A percentile compares a stretch with the other conserved stretches of the same genome.
These are phyloP conservation scores for Aspergillus cavernicola DNA, from an alignment of 495 filamentous ascomycete species.

Conservation along the genomic window DNA sequence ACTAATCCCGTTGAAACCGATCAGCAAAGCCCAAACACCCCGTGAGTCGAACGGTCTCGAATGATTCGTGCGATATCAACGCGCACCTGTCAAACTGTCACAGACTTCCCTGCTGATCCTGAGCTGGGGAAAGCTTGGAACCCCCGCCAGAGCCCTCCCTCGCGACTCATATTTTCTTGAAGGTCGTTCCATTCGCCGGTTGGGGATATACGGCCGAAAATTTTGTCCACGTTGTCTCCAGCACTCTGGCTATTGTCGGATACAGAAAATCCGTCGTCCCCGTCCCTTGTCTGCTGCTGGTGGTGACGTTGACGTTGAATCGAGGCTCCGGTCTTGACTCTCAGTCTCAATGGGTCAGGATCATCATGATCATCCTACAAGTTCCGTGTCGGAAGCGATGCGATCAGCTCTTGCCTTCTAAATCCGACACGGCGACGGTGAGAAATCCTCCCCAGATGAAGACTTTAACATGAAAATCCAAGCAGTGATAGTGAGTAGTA, in stretches of 20 bases:
- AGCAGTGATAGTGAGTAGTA: too few relatives aligned
- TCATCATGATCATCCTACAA: not conserved
- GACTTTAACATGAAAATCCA: too few relatives aligned
- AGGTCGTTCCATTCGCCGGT: too few relatives aligned
- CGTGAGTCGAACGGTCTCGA: not conserved
- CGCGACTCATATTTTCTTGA: not conserved
- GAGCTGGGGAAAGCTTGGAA: not conserved
- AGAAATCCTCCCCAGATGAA: too few relatives aligned
- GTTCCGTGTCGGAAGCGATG: too few relatives aligned
- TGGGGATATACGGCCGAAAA: too few relatives aligned
- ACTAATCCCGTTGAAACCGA: conserved; percentile 2
- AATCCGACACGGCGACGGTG: not conserved
- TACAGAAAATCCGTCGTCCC: too few relatives aligned
- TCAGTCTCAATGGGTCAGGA: not conserved
- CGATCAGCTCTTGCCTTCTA: not conserved
- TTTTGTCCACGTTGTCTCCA: too few relatives aligned
- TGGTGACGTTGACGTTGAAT: too few relatives aligned
- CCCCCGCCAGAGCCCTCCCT: not conserved
- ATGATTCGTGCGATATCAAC: conserved; percentile 8
- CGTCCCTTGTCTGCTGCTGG: too few relatives aligned
- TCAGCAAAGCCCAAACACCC: not conserved
- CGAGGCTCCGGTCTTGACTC: too few relatives aligned
- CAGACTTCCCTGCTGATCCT: not conserved
- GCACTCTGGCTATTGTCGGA: too few relatives aligned
- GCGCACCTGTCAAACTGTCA: conserved; percentile 1